These are phyloP conservation scores for Echeveria elegans DNA, from an alignment of 164 flowering plant species.

Conservation along the genomic window DNA sequence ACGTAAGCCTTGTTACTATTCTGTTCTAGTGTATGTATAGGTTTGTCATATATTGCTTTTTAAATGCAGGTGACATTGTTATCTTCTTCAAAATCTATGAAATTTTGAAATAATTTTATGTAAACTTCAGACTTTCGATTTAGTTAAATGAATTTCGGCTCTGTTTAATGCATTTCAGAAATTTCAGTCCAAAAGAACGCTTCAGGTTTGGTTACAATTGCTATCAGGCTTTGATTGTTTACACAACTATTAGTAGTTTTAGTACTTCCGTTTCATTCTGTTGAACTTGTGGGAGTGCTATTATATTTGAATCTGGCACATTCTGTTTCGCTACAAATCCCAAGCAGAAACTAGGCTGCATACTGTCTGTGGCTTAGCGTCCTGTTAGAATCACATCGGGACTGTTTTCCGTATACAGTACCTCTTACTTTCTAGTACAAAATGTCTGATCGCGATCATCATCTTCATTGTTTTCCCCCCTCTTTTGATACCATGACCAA, in stretches of 20 bases:
- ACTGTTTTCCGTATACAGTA: neutral
- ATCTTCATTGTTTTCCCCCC: neutral
- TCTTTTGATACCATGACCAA: neutral
- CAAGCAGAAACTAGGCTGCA: neutral
- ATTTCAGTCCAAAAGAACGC: neutral
- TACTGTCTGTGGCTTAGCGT: neutral
- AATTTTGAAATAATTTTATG: no score
- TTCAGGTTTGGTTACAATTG: neutral
- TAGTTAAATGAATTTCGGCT: no score
- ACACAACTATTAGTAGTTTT: neutral
- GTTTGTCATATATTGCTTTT: no score
- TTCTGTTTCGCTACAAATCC: neutral
- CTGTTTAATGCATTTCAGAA: no score
- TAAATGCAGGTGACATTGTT: no score
- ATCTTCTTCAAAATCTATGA: no score
- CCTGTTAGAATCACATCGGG: neutral
- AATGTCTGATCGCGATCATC: neutral
- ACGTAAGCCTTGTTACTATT: no score
- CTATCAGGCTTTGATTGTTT: neutral
- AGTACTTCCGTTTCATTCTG: neutral
- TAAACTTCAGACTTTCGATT: no score
- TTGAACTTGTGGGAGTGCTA: neutral
- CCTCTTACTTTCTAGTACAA: neutral
- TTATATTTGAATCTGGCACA: neutral
- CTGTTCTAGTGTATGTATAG: no score